Conservation (phyloP, 495 filamentous ascomycete species). For the Rhypophila decipiens region DNA sequence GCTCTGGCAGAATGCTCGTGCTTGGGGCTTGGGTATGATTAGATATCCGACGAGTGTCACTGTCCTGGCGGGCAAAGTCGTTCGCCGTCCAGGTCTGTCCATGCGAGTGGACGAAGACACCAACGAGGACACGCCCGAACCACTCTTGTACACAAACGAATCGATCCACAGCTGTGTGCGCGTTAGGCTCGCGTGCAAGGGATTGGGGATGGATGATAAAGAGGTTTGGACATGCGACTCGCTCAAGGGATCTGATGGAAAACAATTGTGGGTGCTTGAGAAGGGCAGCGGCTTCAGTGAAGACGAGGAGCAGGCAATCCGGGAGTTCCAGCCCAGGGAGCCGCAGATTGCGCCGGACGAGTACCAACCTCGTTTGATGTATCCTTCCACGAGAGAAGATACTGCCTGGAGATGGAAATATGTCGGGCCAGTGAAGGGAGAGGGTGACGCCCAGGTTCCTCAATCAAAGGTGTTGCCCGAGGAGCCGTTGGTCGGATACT, state of each 20-base stretch:
- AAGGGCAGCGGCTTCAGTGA: not conserved
- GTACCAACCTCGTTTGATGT: slow-evolving; percentile 16
- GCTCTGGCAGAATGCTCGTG: slow-evolving; percentile 19
- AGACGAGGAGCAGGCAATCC: not conserved
- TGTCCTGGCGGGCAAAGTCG: slow-evolving; percentile 18
- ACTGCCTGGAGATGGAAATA: slow-evolving; percentile 24
- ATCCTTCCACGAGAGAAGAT: slow-evolving; percentile 16
- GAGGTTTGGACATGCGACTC: slow-evolving; percentile 19
- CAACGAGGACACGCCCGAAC: slow-evolving; percentile 25
- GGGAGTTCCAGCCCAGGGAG: slow-evolving; percentile 5
- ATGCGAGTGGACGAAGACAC: slow-evolving; percentile 24
- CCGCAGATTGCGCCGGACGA: not conserved
- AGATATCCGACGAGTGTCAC: slow-evolving; percentile 15
- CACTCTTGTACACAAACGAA: slow-evolving; percentile 21
- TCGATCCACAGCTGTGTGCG: slow-evolving; percentile 21
- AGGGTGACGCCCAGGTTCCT: slow-evolving; percentile 13
- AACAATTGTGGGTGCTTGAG: slow-evolving; percentile 17
- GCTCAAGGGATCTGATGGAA: slow-evolving; percentile 1
- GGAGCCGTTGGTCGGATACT: slow-evolving; percentile 27
- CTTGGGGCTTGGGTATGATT: slow-evolving; percentile 20
- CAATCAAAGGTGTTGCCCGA: slow-evolving; percentile 15
- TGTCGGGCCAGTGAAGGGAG: slow-evolving; percentile 5
- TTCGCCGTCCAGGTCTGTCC: slow-evolving; percentile 22
- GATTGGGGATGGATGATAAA: slow-evolving; percentile 22
- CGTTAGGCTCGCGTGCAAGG: slow-evolving; percentile 18